Evolutionary conservation across 2,329 filamentous ascomycete species (phyloP).

Genomic region (Sclerotiophoma versabilis): DNA sequence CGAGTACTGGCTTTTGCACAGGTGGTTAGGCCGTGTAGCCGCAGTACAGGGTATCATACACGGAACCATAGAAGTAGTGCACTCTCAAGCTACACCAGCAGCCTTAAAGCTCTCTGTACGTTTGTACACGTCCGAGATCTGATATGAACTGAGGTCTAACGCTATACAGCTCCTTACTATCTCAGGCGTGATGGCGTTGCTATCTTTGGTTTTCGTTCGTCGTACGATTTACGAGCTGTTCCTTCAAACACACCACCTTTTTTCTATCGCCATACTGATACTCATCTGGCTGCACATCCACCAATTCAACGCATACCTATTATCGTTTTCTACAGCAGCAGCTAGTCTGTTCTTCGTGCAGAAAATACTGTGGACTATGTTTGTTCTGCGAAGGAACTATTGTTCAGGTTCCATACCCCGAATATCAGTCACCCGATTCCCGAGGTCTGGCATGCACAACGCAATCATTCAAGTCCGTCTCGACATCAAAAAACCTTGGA

Average conservation of each 20-base stretch:
- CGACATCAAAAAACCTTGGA: conserved; percentile 2
- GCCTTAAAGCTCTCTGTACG: neutral
- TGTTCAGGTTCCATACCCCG: neutral
- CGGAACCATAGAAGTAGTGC: neutral
- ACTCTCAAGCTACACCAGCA: neutral
- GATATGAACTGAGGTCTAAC: neutral
- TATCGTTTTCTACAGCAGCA: neutral
- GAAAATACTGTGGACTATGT: conserved; percentile 1
- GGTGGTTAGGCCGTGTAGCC: conserved; percentile 12
- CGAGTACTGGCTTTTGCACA: conserved; percentile 6
- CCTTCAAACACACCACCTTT: neutral
- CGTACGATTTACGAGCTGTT: conserved; percentile 9
- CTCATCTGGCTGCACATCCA: conserved; percentile 1
- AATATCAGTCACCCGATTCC: neutral
- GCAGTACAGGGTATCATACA: conserved; percentile 9
- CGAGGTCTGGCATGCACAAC: neutral
- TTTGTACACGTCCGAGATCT: too few relatives aligned
- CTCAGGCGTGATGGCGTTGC: neutral
- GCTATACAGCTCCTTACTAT: conserved; percentile 3
- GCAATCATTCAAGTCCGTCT: conserved; percentile 1
- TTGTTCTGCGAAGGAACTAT: neutral
- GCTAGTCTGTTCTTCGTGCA: conserved; percentile 1
- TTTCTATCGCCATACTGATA: conserved; percentile 1
- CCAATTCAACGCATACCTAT: neutral
- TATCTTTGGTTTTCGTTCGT: conserved; percentile 6